A percentile compares a stretch with the other conserved stretches of the same genome.
These are phyloP conservation scores for Alternaria ethzedia DNA, from an alignment of 2,329 filamentous ascomycete species.

Conservation along the genomic window DNA sequence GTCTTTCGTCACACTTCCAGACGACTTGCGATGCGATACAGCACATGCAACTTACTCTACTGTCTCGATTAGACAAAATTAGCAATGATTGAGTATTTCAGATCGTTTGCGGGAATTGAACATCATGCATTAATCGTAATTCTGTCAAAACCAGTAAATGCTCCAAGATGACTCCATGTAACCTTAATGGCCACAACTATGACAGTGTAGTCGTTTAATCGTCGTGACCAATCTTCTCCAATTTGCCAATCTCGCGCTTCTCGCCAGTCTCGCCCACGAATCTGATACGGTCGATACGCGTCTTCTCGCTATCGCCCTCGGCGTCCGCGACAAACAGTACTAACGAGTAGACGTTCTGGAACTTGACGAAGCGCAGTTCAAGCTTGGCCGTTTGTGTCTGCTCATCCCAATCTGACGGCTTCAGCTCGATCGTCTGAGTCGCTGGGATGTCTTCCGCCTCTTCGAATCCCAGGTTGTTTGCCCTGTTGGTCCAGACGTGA, in stretches of 20 bases:
- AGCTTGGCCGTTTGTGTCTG: conserved; percentile 59
- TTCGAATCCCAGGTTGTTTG: conserved; percentile 91
- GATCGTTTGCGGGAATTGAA: neutral
- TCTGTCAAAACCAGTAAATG: neutral
- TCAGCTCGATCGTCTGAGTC: conserved; percentile 79
- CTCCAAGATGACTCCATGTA: neutral
- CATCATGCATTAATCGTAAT: neutral
- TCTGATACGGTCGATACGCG: conserved; percentile 78
- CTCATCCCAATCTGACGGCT: conserved; percentile 74
- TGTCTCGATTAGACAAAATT: neutral
- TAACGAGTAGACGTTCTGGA: conserved; percentile 88
- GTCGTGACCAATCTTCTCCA: conserved; percentile 91
- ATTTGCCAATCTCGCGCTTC: conserved; percentile 90
- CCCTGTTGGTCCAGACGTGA: conserved; percentile 84
- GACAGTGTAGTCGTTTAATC: conserved; percentile 9
- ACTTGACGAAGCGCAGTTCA: conserved; percentile 89
- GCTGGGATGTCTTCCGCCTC: conserved; percentile 87
- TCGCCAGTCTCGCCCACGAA: conserved; percentile 89
- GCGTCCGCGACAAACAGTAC: conserved; percentile 85
- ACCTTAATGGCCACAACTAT: neutral
- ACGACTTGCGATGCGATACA: neutral
- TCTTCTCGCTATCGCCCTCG: conserved; percentile 83
- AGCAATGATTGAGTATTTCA: neutral
- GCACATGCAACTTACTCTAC: neutral
- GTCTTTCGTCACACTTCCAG: neutral